Percentiles rank a stretch among this genome's conserved stretches.
Evolutionary conservation across 2,329 filamentous ascomycete species (phyloP).

Genomic region (Colletotrichum tofieldiae): DNA sequence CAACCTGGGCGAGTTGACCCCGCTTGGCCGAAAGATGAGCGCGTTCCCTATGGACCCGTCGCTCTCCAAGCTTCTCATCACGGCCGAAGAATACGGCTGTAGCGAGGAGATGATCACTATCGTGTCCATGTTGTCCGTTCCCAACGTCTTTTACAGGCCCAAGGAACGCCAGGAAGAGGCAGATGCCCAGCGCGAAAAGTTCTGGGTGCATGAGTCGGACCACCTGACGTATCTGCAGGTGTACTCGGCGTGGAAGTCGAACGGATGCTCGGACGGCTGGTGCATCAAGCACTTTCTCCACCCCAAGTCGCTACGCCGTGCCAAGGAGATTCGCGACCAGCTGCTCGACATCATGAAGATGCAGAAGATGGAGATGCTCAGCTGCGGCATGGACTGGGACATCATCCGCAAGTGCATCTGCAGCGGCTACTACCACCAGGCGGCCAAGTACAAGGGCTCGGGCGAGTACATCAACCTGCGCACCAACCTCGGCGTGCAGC

Average conservation of each 20-base stretch:
- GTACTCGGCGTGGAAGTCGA: conserved; percentile 94
- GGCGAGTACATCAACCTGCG: conserved; percentile 98
- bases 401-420: conserved; percentile 96
- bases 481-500: conserved; percentile 92
- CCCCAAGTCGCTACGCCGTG: conserved; percentile 91
- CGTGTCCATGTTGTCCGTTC: conserved; percentile 97
- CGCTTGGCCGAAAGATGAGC: conserved; percentile 92
- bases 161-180: conserved; percentile 98
- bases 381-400: conserved; percentile 98
- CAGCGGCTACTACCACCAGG: conserved; percentile 98
- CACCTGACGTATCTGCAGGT: conserved; percentile 97
- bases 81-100: conserved; percentile 89
- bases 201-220: conserved; percentile 98
- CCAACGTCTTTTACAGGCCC: conserved; percentile 95
- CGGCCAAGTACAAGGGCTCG: conserved; percentile 94
- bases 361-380: conserved; percentile 89
- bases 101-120: conserved; percentile 99
- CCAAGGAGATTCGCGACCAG: conserved; percentile 95
- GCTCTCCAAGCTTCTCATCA: conserved; percentile 94
- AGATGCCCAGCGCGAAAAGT: conserved; percentile 95
- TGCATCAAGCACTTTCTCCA: conserved; percentile 95
- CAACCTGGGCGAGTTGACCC: conserved; percentile 92
- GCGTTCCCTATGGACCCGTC: conserved; percentile 98
- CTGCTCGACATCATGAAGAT: conserved; percentile 93
- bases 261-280: conserved; percentile 92